phyloP scores from a whole-genome alignment of 1,139 yeast genomes.

The Magnusiomyces sp. region DNA sequence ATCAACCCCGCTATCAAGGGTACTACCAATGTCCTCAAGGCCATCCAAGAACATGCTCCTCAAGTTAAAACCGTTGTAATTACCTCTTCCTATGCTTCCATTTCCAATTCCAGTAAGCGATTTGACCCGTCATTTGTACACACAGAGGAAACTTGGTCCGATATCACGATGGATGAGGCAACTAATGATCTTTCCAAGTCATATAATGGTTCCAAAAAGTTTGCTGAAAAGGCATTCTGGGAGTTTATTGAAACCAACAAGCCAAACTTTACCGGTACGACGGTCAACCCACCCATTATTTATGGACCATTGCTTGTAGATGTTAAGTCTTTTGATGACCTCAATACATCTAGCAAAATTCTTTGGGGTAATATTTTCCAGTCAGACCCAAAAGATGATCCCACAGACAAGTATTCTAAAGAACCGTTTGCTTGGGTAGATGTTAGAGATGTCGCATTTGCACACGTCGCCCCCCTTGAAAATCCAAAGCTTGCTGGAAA shows the following conservation, averaged over 20 bases:
- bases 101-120: slow-evolving; percentile 20
- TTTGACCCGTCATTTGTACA: slow-evolving; percentile 30
- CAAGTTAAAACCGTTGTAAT: slow-evolving; percentile 44
- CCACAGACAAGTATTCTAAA: slow-evolving; percentile 9
- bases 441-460: slow-evolving; percentile 47
- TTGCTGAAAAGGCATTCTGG: slow-evolving; percentile 42
- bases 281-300: slow-evolving; percentile 42
- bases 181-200: slow-evolving; percentile 25
- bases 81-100: slow-evolving; percentile 50
- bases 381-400: background rate
- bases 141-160: slow-evolving; percentile 38
- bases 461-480: slow-evolving; percentile 41
- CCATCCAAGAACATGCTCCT: slow-evolving; percentile 39
- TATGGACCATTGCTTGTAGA: slow-evolving; percentile 40
- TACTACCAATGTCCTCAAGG: slow-evolving; percentile 37
- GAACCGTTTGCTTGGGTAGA: slow-evolving; percentile 31
- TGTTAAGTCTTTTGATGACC: slow-evolving; percentile 21
- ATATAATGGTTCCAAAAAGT: slow-evolving; percentile 34
- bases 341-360: slow-evolving; percentile 27
- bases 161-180: slow-evolving; percentile 36
- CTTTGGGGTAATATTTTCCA: slow-evolving; percentile 14
- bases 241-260: slow-evolving; percentile 32
- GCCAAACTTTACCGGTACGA: slow-evolving; percentile 35
- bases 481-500: slow-evolving; percentile 31
- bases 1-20: slow-evolving; percentile 47